A percentile compares a stretch with the other conserved stretches of the same genome.
These are phyloP conservation scores for Fusarium sacchari DNA, from an alignment of 2,329 filamentous ascomycete genomes.

Conservation along the genomic window DNA sequence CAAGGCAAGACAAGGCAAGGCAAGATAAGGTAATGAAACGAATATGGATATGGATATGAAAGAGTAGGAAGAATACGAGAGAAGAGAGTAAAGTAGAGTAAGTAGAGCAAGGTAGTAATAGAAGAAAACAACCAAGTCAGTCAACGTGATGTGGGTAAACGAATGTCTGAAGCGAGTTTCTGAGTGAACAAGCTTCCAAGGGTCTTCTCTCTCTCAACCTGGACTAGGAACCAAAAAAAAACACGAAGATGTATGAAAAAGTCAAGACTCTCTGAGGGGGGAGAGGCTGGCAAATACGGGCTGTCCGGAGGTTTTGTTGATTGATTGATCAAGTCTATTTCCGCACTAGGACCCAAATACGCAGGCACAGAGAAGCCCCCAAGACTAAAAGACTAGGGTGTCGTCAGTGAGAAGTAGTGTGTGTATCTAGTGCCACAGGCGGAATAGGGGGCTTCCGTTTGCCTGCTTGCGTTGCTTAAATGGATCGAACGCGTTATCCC, in stretches of 20 bases:
- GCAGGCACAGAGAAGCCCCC: conserved; percentile 6
- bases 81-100: conserved; percentile 4
- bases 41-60: background rate
- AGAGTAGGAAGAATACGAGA: background rate
- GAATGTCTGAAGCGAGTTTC: conserved; percentile 31
- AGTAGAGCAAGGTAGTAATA: background rate
- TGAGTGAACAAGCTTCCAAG: conserved; percentile 21
- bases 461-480: background rate
- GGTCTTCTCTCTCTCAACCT: conserved; percentile 11
- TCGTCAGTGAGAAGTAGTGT: conserved; percentile 3
- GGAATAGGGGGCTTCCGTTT: background rate
- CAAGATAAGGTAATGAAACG: background rate
- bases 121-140: background rate
- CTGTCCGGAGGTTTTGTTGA: conserved; percentile 31
- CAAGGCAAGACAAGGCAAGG: background rate
- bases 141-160: conserved; percentile 14
- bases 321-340: conserved; percentile 23
- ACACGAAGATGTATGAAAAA: conserved; percentile 13
- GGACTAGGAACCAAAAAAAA: conserved; percentile 16
- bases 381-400: background rate
- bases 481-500: conserved; percentile 20
- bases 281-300: conserved; percentile 26
- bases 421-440: background rate
- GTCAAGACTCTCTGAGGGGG: conserved; percentile 18
- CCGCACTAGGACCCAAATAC: conserved; percentile 14